Base-by-base conservation (phyloP, 2,329 filamentous ascomycete genomes). In the Cladosporium sp. region DNA sequence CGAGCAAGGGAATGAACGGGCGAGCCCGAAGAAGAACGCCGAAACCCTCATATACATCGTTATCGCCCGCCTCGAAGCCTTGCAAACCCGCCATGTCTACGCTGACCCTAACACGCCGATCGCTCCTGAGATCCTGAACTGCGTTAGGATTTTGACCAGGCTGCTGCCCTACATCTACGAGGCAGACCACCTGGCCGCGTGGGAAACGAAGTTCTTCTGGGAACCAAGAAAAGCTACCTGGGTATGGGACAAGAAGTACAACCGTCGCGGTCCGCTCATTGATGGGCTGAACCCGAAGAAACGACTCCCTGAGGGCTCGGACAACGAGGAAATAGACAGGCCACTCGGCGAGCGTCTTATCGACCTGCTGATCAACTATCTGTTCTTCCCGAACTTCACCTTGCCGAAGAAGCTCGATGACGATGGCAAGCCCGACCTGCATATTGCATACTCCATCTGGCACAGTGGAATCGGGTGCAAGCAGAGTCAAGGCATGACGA, bases 181-280 rank as follows among this genome's bases (percentile, higher is more conserved):
- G 70, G 85, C 85, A 45, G 91, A 96, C 38, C 79, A 85, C 47
- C 72, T 99, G 44, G 80, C 86, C 54, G 70, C 77, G 58, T 99
- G 93, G 93, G 90, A 97, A 65, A 86, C 95, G 56, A 83, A 80
- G 54, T 96, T 99, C 78, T 96, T 99, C 65, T 97, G 93, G 93
- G 79, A 58, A 49, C 53, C 56, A 12, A 54, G 61, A 8, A 59
- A 52, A 43, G 61, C 61, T 17, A 52, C 58, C 17, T 59, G 54
- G 42, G 49, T 62, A 29, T 63, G 61, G 60, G 58, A 64, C 40
- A 56, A 57, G 22, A 60, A 56, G 51, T 47, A 54, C 19, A 58
- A 61, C 32, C 51, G 54, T 18, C 57, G 53, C 1, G 57, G 56
- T 15, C 52, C 49, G 39, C 70, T 72, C 29, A 70, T 64, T 34